Evolutionary conservation across 192 early-diverging fungal species (phyloP), one percentile per base, ranked within the genome.

Genomic region (Oehlia diaphana): DNA sequence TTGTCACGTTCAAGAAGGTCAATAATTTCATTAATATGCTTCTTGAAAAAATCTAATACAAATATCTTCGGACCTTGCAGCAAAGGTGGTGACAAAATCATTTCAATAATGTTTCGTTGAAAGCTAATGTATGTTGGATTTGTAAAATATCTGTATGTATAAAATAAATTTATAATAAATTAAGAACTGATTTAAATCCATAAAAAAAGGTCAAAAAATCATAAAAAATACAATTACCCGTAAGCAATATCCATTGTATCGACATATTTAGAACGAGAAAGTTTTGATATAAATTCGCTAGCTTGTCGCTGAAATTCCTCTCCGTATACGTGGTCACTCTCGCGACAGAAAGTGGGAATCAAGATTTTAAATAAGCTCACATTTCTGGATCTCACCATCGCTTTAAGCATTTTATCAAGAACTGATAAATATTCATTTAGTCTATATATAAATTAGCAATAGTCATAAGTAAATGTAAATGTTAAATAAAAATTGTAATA

Each of bases 1-100:
- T 28, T 44, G 28, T 82, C 7, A n/a, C 61, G 71, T 71, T 86
- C 79, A 33, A 94, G 70, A 50, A 80, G 77, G 0, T 70, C 76
- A 84, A 94, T 91, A 39, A 93, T 88, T 31, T 72, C 68, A 6
- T 78, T 64, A 26, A 94, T 85, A 63, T 92, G 69, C 4, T 50
- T 61, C 21, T 84, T 84, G 70, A 83, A 93, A 78, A 90, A 91
- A 3, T 84, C 84, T 2, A 83, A 58, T 3, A 92, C 83, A 53
- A 84, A 72, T 9, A 80, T 42, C 28, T 77, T 64, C 6, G 90
- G 85, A 2, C 86, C 85, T 13, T 74, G 79, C n/a, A 74, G 79
- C 12, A 93, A 77, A 26, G 87, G 83, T 2, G 90, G 89, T 1
- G 86, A 37, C 1, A 93, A 67, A 3, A 92, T 74, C n/a, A 85